Percentiles rank a stretch among this genome's conserved stretches.
Evolutionary conservation across 257 asterid species (phyloP).

Genomic region (Solanum peruvianum): DNA sequence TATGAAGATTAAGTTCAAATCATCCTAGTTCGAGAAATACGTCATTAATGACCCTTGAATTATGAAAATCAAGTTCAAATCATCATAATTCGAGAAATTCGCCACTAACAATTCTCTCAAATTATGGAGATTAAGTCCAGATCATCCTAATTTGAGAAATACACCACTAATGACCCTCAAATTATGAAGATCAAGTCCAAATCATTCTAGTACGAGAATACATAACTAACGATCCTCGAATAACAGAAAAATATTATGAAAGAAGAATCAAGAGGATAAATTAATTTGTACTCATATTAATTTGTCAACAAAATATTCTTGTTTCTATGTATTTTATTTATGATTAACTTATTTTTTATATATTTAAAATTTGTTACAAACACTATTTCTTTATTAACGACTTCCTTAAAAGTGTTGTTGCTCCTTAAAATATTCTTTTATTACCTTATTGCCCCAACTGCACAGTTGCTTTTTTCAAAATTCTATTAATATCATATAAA

Average conservation of each 20-base stretch:
- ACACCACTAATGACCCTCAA: neutral
- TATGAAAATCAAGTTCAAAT: neutral
- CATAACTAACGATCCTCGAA: accelerated
- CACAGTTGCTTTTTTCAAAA: neutral
- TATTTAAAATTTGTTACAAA: too few species aligned
- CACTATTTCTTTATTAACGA: too few species aligned
- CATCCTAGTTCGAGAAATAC: too few species aligned
- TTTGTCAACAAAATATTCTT: too few species aligned
- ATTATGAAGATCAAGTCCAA: neutral
- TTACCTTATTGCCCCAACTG: neutral
- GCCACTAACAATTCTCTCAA: neutral
- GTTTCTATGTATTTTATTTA: too few species aligned
- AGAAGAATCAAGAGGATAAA: neutral
- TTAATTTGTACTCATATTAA: too few species aligned
- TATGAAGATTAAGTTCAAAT: too few species aligned
- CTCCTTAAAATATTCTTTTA: neutral
- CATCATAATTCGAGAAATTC: neutral
- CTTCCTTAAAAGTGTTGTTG: too few species aligned
- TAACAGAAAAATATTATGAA: neutral
- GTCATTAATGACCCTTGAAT: neutral
- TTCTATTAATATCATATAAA: neutral
- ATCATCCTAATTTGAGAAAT: neutral
- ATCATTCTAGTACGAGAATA: too few species aligned
- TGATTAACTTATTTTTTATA: neutral
- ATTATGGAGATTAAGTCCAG: neutral